phyloP scores from a whole-genome alignment of 129 eudicot genomes.

The Arctium lappa region DNA sequence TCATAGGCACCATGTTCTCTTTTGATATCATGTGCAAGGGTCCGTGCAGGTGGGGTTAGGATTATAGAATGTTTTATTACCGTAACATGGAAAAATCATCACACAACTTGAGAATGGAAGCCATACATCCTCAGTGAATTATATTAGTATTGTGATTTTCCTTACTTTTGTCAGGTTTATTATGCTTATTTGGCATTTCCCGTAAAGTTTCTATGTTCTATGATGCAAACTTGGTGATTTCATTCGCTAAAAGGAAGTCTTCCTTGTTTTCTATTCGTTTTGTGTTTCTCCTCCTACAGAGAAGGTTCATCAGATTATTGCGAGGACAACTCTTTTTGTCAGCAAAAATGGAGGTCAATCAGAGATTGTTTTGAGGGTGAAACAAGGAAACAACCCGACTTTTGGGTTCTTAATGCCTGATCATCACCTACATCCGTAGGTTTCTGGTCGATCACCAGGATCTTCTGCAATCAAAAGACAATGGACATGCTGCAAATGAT shows the following conservation, averaged over 20 bases:
- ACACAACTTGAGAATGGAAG: constrained; percentile 49
- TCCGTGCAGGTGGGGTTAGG: constrained; percentile 99
- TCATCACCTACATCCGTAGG: constrained; percentile 87
- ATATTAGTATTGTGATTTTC: constrained; percentile 32
- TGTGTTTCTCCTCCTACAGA: constrained; percentile 68
- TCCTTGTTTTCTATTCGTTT: constrained; percentile 28
- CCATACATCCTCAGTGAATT: constrained; percentile 21
- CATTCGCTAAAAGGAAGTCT: constrained; percentile 13
- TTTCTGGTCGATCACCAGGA: constrained; percentile 80
- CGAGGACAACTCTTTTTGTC: constrained; percentile 91
- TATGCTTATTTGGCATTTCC: constrained; percentile 19
- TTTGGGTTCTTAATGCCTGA: constrained; percentile 98
- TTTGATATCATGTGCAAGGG: constrained; percentile 82
- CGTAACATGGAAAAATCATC: constrained; percentile 44
- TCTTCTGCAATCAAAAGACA: constrained; percentile 47
- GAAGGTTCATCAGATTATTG: constrained; percentile 89
- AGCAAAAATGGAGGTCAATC: constrained; percentile 97
- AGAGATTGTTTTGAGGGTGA: constrained; percentile 89
- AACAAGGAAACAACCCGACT: constrained; percentile 97
- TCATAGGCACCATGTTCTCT: constrained; percentile 90
- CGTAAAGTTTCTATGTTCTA: constrained; percentile 9
- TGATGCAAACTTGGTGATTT: constrained; percentile 19
- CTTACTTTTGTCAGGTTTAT: constrained; percentile 23
- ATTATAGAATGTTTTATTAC: constrained; percentile 42
- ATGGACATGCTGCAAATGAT: constrained; percentile 40